These are phyloP conservation scores for Manihot esculenta DNA, from an alignment of 441 rosid species.

Conservation along the genomic window DNA sequence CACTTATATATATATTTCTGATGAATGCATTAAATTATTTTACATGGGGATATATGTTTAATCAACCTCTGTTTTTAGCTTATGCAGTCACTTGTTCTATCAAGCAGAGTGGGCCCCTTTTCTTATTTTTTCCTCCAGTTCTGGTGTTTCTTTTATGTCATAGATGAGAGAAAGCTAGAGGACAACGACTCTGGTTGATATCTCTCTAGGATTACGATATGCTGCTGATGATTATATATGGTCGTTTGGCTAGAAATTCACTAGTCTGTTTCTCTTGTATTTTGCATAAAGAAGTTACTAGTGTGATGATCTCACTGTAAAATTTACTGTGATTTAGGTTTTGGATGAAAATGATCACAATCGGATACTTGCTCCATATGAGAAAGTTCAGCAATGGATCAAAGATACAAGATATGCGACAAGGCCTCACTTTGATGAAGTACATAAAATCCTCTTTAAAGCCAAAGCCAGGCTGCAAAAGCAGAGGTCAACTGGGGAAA, in stretches of 20 bases:
- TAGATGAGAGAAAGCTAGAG: not conserved
- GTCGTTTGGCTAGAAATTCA: not conserved
- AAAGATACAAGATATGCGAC: conserved; percentile 66
- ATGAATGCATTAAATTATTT: not conserved
- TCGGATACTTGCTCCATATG: conserved; percentile 56
- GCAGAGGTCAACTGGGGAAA: conserved; percentile 26
- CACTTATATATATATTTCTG: no score
- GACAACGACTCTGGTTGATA: not conserved
- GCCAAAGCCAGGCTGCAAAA: conserved; percentile 44
- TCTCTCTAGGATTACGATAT: not conserved
- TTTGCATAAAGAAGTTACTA: no score
- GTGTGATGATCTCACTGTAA: conserved; percentile 1
- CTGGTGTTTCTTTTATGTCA: not conserved
- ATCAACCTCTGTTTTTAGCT: not conserved
- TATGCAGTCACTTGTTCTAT: not conserved
- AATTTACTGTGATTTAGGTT: conserved; percentile 41
- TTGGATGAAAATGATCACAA: conserved; percentile 62
- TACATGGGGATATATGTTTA: not conserved
- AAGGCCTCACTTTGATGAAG: conserved; percentile 75
- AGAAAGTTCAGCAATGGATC: conserved; percentile 79
- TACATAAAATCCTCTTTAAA: conserved; percentile 53
- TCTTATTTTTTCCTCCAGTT: not conserved
- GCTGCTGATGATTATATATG: not conserved
- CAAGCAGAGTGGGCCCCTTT: not conserved
- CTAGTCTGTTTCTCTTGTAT: not conserved